phyloP scores from a whole-genome alignment of 139 green algal genomes.

The Monoraphidium neglectum region DNA sequence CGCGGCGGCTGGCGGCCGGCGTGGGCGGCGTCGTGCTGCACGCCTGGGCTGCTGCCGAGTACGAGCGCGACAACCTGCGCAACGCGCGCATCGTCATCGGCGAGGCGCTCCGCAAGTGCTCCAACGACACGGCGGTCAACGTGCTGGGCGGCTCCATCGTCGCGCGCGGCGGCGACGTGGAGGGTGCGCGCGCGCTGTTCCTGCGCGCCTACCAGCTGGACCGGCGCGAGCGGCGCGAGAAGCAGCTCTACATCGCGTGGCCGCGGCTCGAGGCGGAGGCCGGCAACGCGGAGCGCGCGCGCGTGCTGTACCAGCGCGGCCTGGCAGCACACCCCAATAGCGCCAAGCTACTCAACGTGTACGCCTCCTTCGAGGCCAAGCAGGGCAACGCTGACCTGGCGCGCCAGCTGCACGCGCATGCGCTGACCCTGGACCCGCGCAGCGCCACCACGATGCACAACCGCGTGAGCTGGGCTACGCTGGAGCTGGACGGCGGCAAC shows the following conservation, averaged over 20 bases:
- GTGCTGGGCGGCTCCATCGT: slow-evolving; percentile 26
- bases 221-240: slow-evolving; percentile 29
- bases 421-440: slow-evolving; percentile 27
- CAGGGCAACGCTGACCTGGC: slow-evolving; percentile 37
- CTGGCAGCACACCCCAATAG: slow-evolving; percentile 53
- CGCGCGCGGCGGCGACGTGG: slow-evolving; percentile 5
- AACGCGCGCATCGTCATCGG: slow-evolving; percentile 41
- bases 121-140: slow-evolving; percentile 31
- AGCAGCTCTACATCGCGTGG: slow-evolving; percentile 50
- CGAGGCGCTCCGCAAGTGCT: slow-evolving; percentile 40
- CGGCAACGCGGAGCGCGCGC: slow-evolving; percentile 43
- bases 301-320: slow-evolving; percentile 51
- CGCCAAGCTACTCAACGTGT: slow-evolving; percentile 57
- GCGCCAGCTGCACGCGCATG: slow-evolving; percentile 39
- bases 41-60: slow-evolving; percentile 54
- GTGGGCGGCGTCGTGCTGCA: slow-evolving; percentile 39
- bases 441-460: slow-evolving; percentile 25
- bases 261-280: slow-evolving; percentile 44
- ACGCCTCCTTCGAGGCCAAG: slow-evolving; percentile 46
- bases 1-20: slow-evolving; percentile 20
- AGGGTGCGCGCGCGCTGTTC: slow-evolving; percentile 38
- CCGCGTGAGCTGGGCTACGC: slow-evolving; percentile 10
- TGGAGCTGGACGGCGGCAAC: slow-evolving; percentile 45
- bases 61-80: slow-evolving; percentile 54
- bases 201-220: slow-evolving; percentile 54